Evolutionary conservation across 495 filamentous ascomycete species (phyloP).

Genomic region (Trichoderma asperelloides): DNA sequence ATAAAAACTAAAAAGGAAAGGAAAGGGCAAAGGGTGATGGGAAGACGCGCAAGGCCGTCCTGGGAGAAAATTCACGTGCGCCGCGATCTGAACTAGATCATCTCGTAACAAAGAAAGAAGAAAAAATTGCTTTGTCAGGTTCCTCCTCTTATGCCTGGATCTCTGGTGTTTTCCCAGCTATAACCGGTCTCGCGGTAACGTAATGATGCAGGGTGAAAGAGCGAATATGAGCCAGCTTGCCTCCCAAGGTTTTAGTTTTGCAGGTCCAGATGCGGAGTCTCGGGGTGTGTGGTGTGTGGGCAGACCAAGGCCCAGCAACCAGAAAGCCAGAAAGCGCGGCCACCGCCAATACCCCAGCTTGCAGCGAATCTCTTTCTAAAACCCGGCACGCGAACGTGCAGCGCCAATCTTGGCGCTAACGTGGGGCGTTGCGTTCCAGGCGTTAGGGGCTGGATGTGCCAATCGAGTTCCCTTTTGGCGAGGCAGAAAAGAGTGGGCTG

Average conservation of each 20-base stretch:
- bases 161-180: not conserved
- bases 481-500: not conserved
- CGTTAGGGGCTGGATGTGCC: not conserved
- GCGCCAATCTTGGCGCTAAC: constrained; percentile 4
- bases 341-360: constrained; percentile 5
- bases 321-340: not conserved
- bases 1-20: not conserved
- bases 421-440: constrained; percentile 4
- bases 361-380: not conserved
- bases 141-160: not conserved
- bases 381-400: constrained; percentile 3
- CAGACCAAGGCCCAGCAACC: not conserved
- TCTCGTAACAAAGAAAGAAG: not conserved
- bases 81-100: not conserved
- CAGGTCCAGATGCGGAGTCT: constrained; percentile 3
- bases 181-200: not conserved
- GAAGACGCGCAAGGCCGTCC: not conserved
- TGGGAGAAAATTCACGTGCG: not conserved
- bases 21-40: not conserved
- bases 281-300: not conserved
- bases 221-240: constrained; percentile 1
- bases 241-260: not conserved
- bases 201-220: not conserved
- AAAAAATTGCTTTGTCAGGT: not conserved
- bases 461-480: not conserved